phyloP scores from a whole-genome alignment of 352 stramenopile species.

The Chrysophaeum taylorii region DNA sequence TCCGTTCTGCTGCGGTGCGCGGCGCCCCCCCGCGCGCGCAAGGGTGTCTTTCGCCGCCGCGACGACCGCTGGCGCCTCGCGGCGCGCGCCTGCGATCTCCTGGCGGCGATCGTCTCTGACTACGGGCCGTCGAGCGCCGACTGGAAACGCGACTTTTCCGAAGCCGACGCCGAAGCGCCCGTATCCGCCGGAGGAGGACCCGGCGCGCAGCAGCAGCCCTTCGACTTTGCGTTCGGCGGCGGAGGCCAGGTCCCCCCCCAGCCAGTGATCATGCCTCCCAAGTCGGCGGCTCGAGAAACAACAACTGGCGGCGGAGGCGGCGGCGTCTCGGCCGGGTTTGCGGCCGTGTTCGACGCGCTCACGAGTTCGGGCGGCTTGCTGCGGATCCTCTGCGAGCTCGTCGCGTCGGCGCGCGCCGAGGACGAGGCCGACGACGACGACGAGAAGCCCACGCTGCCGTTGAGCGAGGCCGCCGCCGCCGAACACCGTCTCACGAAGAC shows the following conservation, averaged over 20 bases:
- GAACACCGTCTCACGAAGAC: too few species aligned
- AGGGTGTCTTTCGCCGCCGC: background rate
- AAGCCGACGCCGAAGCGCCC: background rate
- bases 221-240: too few species aligned
- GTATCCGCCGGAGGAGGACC: background rate
- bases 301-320: too few species aligned
- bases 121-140: background rate
- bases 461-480: too few species aligned
- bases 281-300: too few species aligned
- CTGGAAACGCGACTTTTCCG: background rate
- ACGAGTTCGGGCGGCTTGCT: background rate
- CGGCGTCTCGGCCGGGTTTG: background rate
- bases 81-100: background rate
- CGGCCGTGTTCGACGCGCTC: background rate
- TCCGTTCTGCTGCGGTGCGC: background rate
- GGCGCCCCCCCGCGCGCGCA: background rate
- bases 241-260: too few species aligned
- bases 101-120: background rate
- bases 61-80: slow-evolving; percentile 5
- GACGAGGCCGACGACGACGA: background rate
- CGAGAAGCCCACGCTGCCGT: background rate
- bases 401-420: background rate
- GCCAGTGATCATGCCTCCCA: too few species aligned
- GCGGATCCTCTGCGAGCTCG: background rate
- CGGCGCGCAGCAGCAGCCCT: background rate